Base-by-base conservation (phyloP, 1,284 basidiomycete species). In the Cryptococcus sp. region DNA sequence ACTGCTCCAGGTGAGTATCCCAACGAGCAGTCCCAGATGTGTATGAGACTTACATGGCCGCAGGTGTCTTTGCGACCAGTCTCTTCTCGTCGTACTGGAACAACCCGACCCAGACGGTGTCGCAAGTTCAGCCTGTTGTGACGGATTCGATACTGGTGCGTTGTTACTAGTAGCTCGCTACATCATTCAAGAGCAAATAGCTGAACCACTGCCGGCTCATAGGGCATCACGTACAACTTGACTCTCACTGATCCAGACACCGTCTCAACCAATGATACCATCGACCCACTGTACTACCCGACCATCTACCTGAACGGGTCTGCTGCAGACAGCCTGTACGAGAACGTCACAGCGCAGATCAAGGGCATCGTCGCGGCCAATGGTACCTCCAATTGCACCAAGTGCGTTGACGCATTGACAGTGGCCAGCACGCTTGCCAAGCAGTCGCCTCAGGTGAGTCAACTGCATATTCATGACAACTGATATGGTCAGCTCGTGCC, bases 41-140 rank as follows among this genome's bases (percentile, higher is more conserved):
- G 13, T 35, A 35, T 8, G 10, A 35, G 2, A 13, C 31, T 35
- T 2, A 35, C 31, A 10, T 2, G 10, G 2, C 31, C 10, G 44
- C 66, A n/a, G 63, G 57, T 45, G 67, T 68, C 3, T 77, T 77
- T 49, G 74, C 75, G 0, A 75, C 71, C 16, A 63, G 63, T 46
- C 59, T 71, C 15, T 77, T 77, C 54, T 60, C 58, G 25, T 39
- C 48, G 25, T 90, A 89, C 73, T 88, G 86, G 75, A 88, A 89
- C 71, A 76, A 83, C 61, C 87, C 88, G 22, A 88, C 87, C 5
- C 85, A 83, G 39, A 88, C 87, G 1, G 81, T 81, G 17, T 83
- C 81, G 5, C 86, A 89, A 71, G 84, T 85, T 5, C 87, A 89
- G 72, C 88, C 87, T 38, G 81, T 88, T 54, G 83, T 89, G 50